Base-by-base conservation (phyloP, 179 eudicot genomes). In the Gypsophila paniculata region DNA sequence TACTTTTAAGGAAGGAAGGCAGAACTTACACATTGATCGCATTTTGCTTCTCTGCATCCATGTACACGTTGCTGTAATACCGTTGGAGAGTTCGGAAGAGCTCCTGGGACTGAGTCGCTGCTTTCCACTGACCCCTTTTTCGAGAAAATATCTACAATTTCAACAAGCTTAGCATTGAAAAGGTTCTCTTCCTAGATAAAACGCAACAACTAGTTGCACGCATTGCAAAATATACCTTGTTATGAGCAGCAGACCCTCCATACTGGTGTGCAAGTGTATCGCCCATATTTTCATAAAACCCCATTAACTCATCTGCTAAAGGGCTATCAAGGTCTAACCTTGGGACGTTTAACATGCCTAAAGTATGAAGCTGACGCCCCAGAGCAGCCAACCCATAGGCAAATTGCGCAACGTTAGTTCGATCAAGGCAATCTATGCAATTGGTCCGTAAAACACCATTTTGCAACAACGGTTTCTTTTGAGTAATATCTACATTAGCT, bases 201-300 rank as follows among this genome's bases (percentile, higher is more conserved):
- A n/a, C n/a, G n/a, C n/a, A n/a, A n/a, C n/a, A n/a, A n/a, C n/a
- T n/a, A n/a, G n/a, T n/a, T n/a, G n/a, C n/a, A n/a, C n/a, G n/a
- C n/a, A n/a, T n/a, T n/a, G n/a, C 61, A 36, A 59, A 36, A 71
- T 57, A 68, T 76, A 89, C 98, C 96, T 92, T 92, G 81, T 90
- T 92, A 84, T 92, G 98, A 71, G 98, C 96, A 32, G 98, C 96
- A n/a, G 98, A 92, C 65, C 98, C 98, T 76, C 98, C 95, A 85
- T 92, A 92, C 61, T 92, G 98, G 71, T 83, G 92, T 18, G 98
- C 96, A 76, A 92, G 92, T 44, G 94, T 92, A 75, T 92, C 98
- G 70, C 98, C 98, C 98, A 92, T 92, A 65, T 78, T 85, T 85
- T 92, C 98, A 79, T 92, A 92, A 59, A 81, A 79, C 21, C 84